Evolutionary conservation across 2,329 filamentous ascomycete species (phyloP), one percentile per base, ranked within the genome.

Genomic region (Lecanicillium sp.): DNA sequence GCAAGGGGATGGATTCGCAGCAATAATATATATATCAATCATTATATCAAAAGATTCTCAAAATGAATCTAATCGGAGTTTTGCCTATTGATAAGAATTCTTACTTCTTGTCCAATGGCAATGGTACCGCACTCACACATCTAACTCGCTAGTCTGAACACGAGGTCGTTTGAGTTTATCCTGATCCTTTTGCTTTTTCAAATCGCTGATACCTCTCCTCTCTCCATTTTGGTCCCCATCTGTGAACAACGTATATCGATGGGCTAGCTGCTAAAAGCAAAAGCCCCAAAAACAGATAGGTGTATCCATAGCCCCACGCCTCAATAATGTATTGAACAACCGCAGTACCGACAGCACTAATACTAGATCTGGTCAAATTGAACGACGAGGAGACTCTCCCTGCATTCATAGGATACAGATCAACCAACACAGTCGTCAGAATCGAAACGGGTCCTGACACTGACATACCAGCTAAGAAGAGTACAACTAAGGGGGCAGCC

Each of bases 371-470:
- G 1, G 59, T 57, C 20, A 69, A 44, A 41, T 68, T 67, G 37
- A 63, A 65, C 0, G 61, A 53, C 1, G 64, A 65, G 8, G 62
- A 64, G 1, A 64, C 62, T 4, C 60, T 55, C 1, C 62, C 60
- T 1, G 63, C 59, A 29, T 61, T 59, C 37, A 52, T 50, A 2
- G 62, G 64, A 44, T 67, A 66, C 3, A 68, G 49, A 41, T 70
- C 66, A 3, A 67, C 57, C 4, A 67, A 49, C 29, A 69, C 46
- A 2, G 63, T 65, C 4, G 56, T 59, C 22, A 66, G 51, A 25
- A 64, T 55, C 3, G 59, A 60, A 43, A 68, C 63, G 0, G 62
- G 60, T 1, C 62, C 65, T 4, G 59, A 63, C 6, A 62, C 44
- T 2, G 52, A 48, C 25, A 54, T 52, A 3, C 63, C 63, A 4